Percentiles rank a stretch among this genome's conserved stretches.
These are phyloP conservation scores for Hanseniaspora uvarum DNA, from an alignment of 1,139 yeast species.

Conservation along the genomic window DNA sequence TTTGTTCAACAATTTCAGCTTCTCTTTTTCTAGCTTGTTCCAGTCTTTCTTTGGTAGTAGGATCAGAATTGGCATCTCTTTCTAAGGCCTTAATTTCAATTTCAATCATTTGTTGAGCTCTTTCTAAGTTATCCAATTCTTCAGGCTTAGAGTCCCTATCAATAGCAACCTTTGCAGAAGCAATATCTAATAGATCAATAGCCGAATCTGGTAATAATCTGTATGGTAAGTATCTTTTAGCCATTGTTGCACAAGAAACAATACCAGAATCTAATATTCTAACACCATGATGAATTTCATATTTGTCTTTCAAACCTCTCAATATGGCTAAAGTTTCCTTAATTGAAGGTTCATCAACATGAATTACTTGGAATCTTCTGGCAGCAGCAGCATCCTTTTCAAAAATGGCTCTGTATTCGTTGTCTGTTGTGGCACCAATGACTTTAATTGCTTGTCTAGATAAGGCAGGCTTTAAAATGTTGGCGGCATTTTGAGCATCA, in stretches of 20 bases:
- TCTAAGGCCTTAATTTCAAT: conserved; percentile 96
- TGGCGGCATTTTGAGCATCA: conserved; percentile 64
- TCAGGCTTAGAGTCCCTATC: conserved; percentile 98
- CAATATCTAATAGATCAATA: conserved; percentile 89
- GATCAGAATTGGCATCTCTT: conserved; percentile 87
- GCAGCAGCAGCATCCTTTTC: conserved; percentile 98
- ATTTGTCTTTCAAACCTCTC: conserved; percentile 91
- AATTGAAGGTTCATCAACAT: conserved; percentile 87
- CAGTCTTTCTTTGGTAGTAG: conserved; percentile 76
- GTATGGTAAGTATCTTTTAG: conserved; percentile 87
- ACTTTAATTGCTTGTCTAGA: conserved; percentile 95
- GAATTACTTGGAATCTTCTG: conserved; percentile 94
- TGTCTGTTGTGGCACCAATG: conserved; percentile 95
- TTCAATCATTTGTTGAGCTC: conserved; percentile 79
- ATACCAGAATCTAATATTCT: conserved; percentile 90
- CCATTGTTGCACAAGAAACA: conserved; percentile 90
- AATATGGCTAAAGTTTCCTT: conserved; percentile 90
- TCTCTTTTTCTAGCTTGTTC: conserved; percentile 64
- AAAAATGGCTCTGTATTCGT: conserved; percentile 83
- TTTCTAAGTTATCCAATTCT: conserved; percentile 84
- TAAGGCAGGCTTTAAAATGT: conserved; percentile 88
- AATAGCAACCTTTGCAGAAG: conserved; percentile 96
- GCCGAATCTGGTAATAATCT: conserved; percentile 97
- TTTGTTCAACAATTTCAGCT: conserved; percentile 74
- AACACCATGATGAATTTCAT: conserved; percentile 97